A percentile compares a stretch with the other conserved stretches of the same genome.
Conservation (phyloP, 768 basidiomycete genomes). For the Lentinus tigrinus region DNA sequence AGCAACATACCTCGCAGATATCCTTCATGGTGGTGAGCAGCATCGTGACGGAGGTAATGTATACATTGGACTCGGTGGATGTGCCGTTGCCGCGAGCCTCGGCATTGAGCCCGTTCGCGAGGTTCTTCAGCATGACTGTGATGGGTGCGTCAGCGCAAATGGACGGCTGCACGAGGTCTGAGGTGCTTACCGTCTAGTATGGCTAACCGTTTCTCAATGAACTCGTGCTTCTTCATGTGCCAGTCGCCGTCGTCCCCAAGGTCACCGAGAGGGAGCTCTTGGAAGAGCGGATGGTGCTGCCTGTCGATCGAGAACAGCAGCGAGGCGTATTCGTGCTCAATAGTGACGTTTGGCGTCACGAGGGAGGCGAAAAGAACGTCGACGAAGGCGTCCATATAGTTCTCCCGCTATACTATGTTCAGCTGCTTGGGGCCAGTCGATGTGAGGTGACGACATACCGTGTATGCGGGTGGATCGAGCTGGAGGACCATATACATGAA, state of each 20-base stretch:
- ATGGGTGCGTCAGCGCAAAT: too few species aligned
- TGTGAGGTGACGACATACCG: constrained; percentile 36
- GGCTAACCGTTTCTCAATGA: constrained; percentile 33
- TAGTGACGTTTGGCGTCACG: constrained; percentile 43
- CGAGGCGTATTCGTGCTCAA: constrained; percentile 60
- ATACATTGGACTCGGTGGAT: too few species aligned
- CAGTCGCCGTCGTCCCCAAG: constrained; percentile 10
- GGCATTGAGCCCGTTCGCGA: constrained; percentile 35
- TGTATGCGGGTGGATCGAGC: constrained; percentile 60
- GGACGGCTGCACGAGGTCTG: too few species aligned
- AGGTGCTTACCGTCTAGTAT: constrained; percentile 41
- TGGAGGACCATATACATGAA: constrained; percentile 58
- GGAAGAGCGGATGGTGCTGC: constrained; percentile 51
- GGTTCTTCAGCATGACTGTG: constrained; percentile 47
- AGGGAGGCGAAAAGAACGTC: constrained; percentile 53
- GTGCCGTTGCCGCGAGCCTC: constrained; percentile 29
- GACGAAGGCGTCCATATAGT: constrained; percentile 48
- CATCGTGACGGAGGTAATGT: constrained; percentile 39
- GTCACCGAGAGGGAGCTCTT: constrained; percentile 29
- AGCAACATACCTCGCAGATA: constrained; percentile 40
- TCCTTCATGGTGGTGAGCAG: constrained; percentile 55
- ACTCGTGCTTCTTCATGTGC: constrained; percentile 25
- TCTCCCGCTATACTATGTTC: constrained; percentile 31
- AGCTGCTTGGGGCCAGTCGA: not conserved
- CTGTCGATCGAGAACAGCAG: constrained; percentile 59